Evolutionary conservation across 192 early-diverging fungal species (phyloP), one percentile per base, ranked within the genome.

Genomic region (Backusella westeae): DNA sequence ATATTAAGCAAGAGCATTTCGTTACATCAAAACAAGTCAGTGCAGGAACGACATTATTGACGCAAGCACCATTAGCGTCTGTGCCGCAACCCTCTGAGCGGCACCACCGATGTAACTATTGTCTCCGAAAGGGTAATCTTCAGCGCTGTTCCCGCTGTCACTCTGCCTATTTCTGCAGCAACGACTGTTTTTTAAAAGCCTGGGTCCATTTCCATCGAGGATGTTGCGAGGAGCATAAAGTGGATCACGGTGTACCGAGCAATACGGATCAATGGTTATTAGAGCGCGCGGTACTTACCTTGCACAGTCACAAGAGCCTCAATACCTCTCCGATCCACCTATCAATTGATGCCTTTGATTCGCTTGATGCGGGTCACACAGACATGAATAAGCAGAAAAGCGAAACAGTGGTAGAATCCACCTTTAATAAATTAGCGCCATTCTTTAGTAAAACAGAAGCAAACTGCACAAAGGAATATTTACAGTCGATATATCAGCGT

Each of bases 151-250:
- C 71, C 6, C 71, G 75, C n/a, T 80, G 79, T 34, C 75, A 69
- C n/a, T 76, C 79, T 17, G 74, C 79, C 32, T 80, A 76, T 49
- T 80, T 76, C 29, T 80, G 79, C 44, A 76, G 75, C 21, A 80
- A 80, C 14, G 66, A 71, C 2, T 80, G 79, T 67, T 80, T 80
- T 35, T 52, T 69, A 52, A 80, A 80, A 19, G 79, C 79, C 3
- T 80, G 79, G 79, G 56, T 76, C 0, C 69, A 77, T 39, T 77
- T 65, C 52, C 76, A 77, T 42, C 76, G 59, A 19, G 67, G 44
- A 9, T 52, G 69, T 29, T 76, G 75, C 38, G 75, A 76, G 23
- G 67, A 68, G 5, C 68, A 56, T 29, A 49, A 39, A 41, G 46
- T 44, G 5, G 69, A 72, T 53, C 15, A 42, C 1, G 70, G 71